phyloP scores from a whole-genome alignment of 106 monocot genomes.

The Allium sativum region DNA sequence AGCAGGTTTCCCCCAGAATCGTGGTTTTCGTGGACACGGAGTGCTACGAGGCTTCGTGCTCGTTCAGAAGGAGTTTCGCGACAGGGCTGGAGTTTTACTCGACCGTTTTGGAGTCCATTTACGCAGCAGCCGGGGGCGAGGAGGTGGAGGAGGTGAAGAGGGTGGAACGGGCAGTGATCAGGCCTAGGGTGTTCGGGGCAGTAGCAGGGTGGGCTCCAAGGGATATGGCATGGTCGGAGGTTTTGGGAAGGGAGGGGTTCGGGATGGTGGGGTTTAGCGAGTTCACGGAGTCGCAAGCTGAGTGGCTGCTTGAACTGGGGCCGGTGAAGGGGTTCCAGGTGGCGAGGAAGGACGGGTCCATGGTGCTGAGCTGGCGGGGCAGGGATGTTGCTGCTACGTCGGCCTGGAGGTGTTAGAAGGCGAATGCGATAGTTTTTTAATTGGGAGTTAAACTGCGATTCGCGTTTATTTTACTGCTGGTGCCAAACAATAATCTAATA shows the following conservation, averaged over 20 bases:
- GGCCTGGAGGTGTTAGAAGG: constrained; percentile 38
- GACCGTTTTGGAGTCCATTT: constrained; percentile 27
- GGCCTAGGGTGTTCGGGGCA: constrained; percentile 26
- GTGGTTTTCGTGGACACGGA: constrained; percentile 47
- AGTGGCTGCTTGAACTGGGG: constrained; percentile 41
- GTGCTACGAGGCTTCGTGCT: constrained; percentile 1
- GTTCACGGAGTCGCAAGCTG: constrained; percentile 60
- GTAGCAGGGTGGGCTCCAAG: constrained; percentile 14
- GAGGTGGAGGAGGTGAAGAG: constrained; percentile 31
- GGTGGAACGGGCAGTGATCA: constrained; percentile 36
- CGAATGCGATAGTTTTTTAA: too few relatives aligned
- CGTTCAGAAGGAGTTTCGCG: constrained; percentile 28
- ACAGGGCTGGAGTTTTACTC: constrained; percentile 38
- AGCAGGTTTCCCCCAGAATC: constrained; percentile 19
- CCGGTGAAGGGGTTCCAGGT: constrained; percentile 54
- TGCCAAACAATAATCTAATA: too few relatives aligned
- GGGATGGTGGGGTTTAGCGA: constrained; percentile 35
- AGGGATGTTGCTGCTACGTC: constrained; percentile 53
- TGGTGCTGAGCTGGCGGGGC: constrained; percentile 65
- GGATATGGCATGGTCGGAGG: constrained; percentile 26
- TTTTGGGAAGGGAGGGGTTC: constrained; percentile 28
- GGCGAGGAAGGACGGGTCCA: constrained; percentile 29
- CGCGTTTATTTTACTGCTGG: background rate
- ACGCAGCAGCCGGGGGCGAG: constrained; percentile 18
- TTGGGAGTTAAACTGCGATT: too few relatives aligned